Base-by-base conservation (phyloP, 139 green algal genomes). In the Volvox reticuliferus region DNA sequence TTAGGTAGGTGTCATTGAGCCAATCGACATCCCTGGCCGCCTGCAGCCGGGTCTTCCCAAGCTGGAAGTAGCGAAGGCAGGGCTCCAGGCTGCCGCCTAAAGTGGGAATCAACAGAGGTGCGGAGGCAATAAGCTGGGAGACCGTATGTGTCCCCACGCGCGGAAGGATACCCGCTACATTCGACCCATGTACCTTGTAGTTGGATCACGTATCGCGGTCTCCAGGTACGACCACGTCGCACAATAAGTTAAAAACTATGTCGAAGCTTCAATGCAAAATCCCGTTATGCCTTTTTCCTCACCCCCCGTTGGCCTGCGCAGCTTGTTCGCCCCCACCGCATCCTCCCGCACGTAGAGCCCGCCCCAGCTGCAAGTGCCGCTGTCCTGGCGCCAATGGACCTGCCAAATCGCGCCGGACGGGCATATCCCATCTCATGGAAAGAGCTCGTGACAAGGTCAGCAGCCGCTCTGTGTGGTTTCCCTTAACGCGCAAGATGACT, bases 341-440 rank as follows among this genome's bases (percentile, higher is more conserved):
- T 81, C 68, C 35, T 55, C 0, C 36, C 68, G 68, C 16, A 89
- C 68, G 84, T 89, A 89, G 28, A 89, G 36, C 67, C 84, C 84
- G 0, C 3, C 12, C 84, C 84, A 89, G 84, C 32, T 68, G 68
- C 33, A 36, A 37, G 36, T 18, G 68, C 67, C 36, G 68, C 81
- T 50, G 30, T 16, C 16, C 2, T 32, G 37, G 2, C 36, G 84
- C 84, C 84, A 89, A n/a, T 81, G 68, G 65, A 89, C 68, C 84
- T 89, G 84, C 21, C 65, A 73, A 73, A 73, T 24, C 21, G 65
- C 21, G 65, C 44, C 44, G 44, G 44, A 55, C 5, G 44, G n/a
- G 44, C 5, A 55, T 9, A 55, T 55, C 44, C 5, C 44, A 55
- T 24, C 19, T 36, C 36, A 21, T 12, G 33, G 28, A 79, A 3